Conservation (phyloP, 202 grass and related monocot species). For the Bolboschoenoplectus hybrid region DNA sequence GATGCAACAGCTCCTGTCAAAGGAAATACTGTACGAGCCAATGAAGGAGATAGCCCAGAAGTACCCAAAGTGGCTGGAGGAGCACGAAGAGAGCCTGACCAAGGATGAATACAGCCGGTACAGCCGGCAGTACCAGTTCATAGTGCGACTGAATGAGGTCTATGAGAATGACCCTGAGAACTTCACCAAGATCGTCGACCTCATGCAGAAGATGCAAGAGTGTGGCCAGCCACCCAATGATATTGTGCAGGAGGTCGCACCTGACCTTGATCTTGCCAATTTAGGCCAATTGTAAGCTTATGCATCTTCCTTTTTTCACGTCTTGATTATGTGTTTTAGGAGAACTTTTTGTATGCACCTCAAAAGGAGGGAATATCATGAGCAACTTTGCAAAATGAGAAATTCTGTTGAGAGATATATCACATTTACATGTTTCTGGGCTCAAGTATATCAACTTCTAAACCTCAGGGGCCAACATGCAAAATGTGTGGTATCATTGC, state of each 20-base stretch:
- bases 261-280: constrained; percentile 86
- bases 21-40: constrained; percentile 96
- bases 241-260: constrained; percentile 91
- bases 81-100: constrained; percentile 70
- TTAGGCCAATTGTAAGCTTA: constrained; percentile 86
- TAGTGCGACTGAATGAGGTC: constrained; percentile 76
- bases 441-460: not conserved
- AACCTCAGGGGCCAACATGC: not conserved
- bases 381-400: not conserved
- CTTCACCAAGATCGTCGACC: constrained; percentile 80
- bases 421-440: not conserved
- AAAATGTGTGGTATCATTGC: not conserved
- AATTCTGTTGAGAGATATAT: not conserved
- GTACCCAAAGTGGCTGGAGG: constrained; percentile 94
- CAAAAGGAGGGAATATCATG: not conserved
- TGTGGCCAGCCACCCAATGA: constrained; percentile 95
- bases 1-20: constrained; percentile 98
- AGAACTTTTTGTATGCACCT: not conserved
- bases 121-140: constrained; percentile 73
- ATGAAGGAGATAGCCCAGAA: constrained; percentile 97
- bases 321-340: constrained; percentile 3
- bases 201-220: constrained; percentile 99
- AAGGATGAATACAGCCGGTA: constrained; percentile 83
- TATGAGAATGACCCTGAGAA: constrained; percentile 93
- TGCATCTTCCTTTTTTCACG: constrained; percentile 30